Conservation (phyloP, 1,284 basidiomycete species). For the Volvariella surrecta region DNA sequence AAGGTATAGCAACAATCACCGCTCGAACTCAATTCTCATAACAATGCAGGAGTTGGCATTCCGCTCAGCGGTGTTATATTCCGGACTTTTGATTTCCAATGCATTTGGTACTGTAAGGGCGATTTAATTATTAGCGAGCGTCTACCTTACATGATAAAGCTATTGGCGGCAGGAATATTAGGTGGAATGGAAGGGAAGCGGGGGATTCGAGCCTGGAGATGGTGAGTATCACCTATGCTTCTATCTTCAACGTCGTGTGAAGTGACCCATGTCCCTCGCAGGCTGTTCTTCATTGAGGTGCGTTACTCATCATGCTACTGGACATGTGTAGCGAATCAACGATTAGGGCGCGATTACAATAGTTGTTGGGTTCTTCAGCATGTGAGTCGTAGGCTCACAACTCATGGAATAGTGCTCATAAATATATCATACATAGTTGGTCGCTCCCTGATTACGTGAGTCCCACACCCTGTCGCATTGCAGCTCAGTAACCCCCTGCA, state of each 20-base stretch:
- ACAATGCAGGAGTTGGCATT: constrained; percentile 49
- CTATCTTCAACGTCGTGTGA: no score
- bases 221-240: constrained; percentile 30
- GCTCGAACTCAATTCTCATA: not conserved
- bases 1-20: constrained; percentile 29
- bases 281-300: constrained; percentile 60
- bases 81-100: constrained; percentile 64
- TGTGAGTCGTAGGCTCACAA: constrained; percentile 28
- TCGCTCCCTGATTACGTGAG: constrained; percentile 47
- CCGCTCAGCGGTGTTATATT: constrained; percentile 62
- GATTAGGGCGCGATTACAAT: constrained; percentile 49
- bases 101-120: constrained; percentile 60
- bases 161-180: constrained; percentile 66
- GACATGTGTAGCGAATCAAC: constrained; percentile 1
- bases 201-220: constrained; percentile 67
- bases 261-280: constrained; percentile 11
- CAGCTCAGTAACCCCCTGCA: constrained; percentile 14
- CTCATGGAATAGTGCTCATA: not conserved
- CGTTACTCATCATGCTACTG: constrained; percentile 1
- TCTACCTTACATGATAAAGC: constrained; percentile 21
- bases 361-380: constrained; percentile 42
- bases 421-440: constrained; percentile 25
- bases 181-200: constrained; percentile 57
- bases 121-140: constrained; percentile 1
- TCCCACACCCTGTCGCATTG: constrained; percentile 1